Evolutionary conservation across 2,329 filamentous ascomycete species (phyloP).

Genomic region (Talaromyces sp.): DNA sequence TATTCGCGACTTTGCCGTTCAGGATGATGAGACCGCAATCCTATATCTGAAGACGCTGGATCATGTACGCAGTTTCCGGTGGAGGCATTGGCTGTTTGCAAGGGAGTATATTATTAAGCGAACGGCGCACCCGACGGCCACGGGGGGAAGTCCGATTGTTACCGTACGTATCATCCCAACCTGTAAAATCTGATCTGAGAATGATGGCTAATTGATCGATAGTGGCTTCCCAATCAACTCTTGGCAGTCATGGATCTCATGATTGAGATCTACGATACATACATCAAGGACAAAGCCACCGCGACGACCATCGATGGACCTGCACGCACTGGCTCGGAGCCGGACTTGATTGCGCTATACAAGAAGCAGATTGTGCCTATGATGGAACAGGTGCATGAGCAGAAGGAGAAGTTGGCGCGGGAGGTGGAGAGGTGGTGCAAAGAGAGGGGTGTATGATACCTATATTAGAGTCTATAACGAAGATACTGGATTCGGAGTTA

Average conservation of each 20-base stretch:
- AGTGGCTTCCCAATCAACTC: conserved; percentile 50
- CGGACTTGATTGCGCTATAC: conserved; percentile 24
- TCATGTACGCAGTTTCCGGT: conserved; percentile 49
- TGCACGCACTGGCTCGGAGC: conserved; percentile 1
- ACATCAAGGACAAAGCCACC: conserved; percentile 33
- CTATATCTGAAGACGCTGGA: conserved; percentile 46
- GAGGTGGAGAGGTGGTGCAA: conserved; percentile 48
- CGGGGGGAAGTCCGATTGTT: conserved; percentile 49
- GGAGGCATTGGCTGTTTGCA: conserved; percentile 50
- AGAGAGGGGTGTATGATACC: conserved; percentile 39
- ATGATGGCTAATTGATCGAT: neutral
- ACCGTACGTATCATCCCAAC: conserved; percentile 32
- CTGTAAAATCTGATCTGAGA: neutral
- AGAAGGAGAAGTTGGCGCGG: conserved; percentile 37
- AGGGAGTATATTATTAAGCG: conserved; percentile 49
- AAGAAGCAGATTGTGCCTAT: conserved; percentile 32
- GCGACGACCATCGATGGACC: conserved; percentile 14
- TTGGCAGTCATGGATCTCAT: conserved; percentile 50
- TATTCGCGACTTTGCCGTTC: conserved; percentile 36
- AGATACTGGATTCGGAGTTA: neutral
- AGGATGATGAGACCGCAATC: conserved; percentile 40
- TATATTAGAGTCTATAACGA: too few relatives aligned
- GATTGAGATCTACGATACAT: conserved; percentile 43
- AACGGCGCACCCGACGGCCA: conserved; percentile 47
- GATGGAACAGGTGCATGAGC: conserved; percentile 33